Base-by-base conservation (phyloP, 805 yeast species). In the Monosporozyma yasuniensis region DNA sequence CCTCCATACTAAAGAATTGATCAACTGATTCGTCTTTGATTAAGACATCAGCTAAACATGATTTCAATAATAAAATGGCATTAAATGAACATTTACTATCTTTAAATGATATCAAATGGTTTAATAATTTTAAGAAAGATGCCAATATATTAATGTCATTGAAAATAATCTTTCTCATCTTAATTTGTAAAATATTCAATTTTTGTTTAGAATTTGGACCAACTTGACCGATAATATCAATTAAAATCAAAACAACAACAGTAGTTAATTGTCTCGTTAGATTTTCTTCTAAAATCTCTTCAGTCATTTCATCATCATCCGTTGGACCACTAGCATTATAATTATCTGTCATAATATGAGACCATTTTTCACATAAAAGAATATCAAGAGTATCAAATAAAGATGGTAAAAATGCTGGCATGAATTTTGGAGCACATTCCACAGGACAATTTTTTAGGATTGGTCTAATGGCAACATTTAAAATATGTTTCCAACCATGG, bases 261-360 rank as follows among this genome's bases (percentile, higher is more conserved):
- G 95, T 95, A 0, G 98, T 90, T 38, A 93, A 76, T 64, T 93
- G 98, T 57, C 99, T 75, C 52, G 91, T 71, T 73, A 91, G 77
- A 66, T 91, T 96, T 64, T 93, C 99, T 57, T 91, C 97, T 86
- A 93, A 84, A 95, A 93, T 93, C 63, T 93, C 99, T 57, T 90
- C 96, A n/a, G 93, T 83, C 60, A 91, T 73, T 22, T 88, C 87
- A 47, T 82, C 90, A 58, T 89, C 96, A 53, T 81, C 83, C 42
- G 77, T 80, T 42, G 76, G 75, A 2, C 84, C 83, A 37, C 61
- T 65, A 10, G 71, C 63, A 51, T 68, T 71, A 45, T 78, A 75
- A 38, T 66, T 67, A 42, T 68, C 73, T 38, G 62, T 57, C 57
- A 64, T 65, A 50, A 68, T 61, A 5, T 63, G 68, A 14, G 74